phyloP scores from a whole-genome alignment of 176 grass and related monocot species.

The Urochloa ruziziensis region DNA sequence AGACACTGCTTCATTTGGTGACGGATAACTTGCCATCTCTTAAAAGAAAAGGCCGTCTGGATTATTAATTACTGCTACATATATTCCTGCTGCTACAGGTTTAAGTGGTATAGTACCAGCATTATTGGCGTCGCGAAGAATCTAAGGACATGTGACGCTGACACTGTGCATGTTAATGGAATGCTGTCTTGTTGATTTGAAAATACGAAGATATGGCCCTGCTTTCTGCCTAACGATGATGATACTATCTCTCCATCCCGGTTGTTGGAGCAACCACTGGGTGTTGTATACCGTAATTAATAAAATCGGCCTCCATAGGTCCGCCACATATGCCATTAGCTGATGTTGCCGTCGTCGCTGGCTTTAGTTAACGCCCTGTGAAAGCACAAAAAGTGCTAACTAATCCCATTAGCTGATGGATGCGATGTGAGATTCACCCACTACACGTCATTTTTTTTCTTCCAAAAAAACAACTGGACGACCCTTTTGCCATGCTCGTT shows the following conservation, averaged over 20 bases:
- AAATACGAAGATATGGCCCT: neutral
- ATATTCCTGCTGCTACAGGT: neutral
- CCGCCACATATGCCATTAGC: too few species aligned
- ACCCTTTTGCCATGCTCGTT: neutral
- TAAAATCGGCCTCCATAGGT: neutral
- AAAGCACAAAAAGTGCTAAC: slow-evolving; percentile 25
- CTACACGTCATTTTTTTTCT: neutral
- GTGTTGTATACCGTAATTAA: neutral
- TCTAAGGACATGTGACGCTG: slow-evolving; percentile 7
- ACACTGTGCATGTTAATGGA: neutral
- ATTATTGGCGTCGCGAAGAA: slow-evolving; percentile 26
- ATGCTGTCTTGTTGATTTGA: neutral
- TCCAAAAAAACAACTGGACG: neutral
- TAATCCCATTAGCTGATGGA: slow-evolving; percentile 29
- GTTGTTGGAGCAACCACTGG: slow-evolving; percentile 23
- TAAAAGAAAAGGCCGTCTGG: neutral
- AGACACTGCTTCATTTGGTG: neutral
- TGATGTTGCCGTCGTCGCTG: neutral
- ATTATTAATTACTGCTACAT: neutral
- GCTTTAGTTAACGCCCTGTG: neutral
- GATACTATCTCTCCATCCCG: neutral
- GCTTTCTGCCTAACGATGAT: neutral
- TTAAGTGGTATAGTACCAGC: neutral
- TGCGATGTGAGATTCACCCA: slow-evolving; percentile 23
- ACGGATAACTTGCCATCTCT: neutral